Conservation (phyloP, 805 yeast genomes). For the Myxozyma geophila region DNA sequence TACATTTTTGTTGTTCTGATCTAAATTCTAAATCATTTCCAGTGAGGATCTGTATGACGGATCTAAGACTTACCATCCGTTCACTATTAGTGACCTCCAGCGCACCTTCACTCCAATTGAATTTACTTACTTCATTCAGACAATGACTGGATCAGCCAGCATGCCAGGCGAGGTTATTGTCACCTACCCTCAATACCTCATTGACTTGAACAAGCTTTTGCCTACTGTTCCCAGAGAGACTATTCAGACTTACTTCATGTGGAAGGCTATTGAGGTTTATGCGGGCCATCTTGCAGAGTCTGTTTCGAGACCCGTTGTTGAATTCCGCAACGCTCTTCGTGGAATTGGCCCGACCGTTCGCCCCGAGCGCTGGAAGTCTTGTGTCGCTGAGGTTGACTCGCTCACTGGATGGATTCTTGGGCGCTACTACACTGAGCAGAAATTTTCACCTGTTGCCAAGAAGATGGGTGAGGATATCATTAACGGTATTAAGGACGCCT, state of each 20-base stretch:
- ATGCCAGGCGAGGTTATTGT: slow-evolving; percentile 28
- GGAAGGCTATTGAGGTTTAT: slow-evolving; percentile 35
- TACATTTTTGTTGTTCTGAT: background rate
- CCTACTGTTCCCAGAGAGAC: slow-evolving; percentile 33
- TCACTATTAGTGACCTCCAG: slow-evolving; percentile 27
- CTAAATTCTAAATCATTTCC: background rate
- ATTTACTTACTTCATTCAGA: slow-evolving; percentile 18
- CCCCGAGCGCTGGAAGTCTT: slow-evolving; percentile 37
- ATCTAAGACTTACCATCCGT: slow-evolving; percentile 33
- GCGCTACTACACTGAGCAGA: slow-evolving; percentile 31
- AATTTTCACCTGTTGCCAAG: slow-evolving; percentile 35
- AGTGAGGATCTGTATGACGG: slow-evolving; percentile 36
- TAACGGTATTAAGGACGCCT: slow-evolving; percentile 33
- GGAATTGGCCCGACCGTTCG: slow-evolving; percentile 30
- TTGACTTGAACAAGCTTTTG: slow-evolving; percentile 25
- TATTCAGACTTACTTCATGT: slow-evolving; percentile 35
- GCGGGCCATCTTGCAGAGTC: slow-evolving; percentile 32
- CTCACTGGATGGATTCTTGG: slow-evolving; percentile 37
- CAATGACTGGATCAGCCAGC: slow-evolving; percentile 23
- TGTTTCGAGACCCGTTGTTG: slow-evolving; percentile 27
- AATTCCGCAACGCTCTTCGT: slow-evolving; percentile 32
- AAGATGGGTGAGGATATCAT: slow-evolving; percentile 34
- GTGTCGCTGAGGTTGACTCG: slow-evolving; percentile 35
- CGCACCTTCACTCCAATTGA: slow-evolving; percentile 26
- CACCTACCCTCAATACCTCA: slow-evolving; percentile 32